Base-by-base conservation (phyloP, 495 filamentous ascomycete genomes). In the Hypoxylon perforatum region DNA sequence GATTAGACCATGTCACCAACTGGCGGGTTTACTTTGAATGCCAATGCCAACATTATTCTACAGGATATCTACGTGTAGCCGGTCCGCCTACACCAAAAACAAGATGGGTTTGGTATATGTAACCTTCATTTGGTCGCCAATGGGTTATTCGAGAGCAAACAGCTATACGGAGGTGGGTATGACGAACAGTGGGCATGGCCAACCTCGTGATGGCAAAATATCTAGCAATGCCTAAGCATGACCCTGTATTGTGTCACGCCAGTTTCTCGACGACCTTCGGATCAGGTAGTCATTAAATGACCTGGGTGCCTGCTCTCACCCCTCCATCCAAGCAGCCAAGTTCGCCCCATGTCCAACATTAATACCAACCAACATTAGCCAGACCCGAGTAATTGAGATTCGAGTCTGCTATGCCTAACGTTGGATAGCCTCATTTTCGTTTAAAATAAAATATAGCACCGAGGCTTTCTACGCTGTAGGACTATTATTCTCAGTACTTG, bases 211-310 rank as follows among this genome's bases (percentile, higher is more conserved):
- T 57, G 36, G 41, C 39, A 23, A 67, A 67, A 57, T 67, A 57
- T 67, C 22, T 52, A 21, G 57, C 52, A 44, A 52, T 45, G 30
- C 30, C 30, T 11, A 35, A 62, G 57, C 64, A 67, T 67, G 64
- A 67, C 64, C 64, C 33, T 51, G 57, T 42, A 62, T 57, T 35
- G 57, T 61, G 52, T 53, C 53, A 62, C 64, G 35, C 50, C 63
- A 56, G 30, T 49, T 59, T 55, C 48, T 49, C 25, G 18, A 30
- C 12, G 19, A n/a, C 35, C 39, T 30, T 49, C 36, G 23, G 8
- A 7, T 12, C 8, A 47, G 3, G 25, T 33, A 33, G n/a, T 33
- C 11, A 33, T 9, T 10, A 33, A 33, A 33, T 33, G 7, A 1
- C 30, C 11, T 33, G 3, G 7, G 11, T 33, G 3, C 25, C 25